Conservation (phyloP, 441 rosid species). For the Populus trichocarpa region DNA sequence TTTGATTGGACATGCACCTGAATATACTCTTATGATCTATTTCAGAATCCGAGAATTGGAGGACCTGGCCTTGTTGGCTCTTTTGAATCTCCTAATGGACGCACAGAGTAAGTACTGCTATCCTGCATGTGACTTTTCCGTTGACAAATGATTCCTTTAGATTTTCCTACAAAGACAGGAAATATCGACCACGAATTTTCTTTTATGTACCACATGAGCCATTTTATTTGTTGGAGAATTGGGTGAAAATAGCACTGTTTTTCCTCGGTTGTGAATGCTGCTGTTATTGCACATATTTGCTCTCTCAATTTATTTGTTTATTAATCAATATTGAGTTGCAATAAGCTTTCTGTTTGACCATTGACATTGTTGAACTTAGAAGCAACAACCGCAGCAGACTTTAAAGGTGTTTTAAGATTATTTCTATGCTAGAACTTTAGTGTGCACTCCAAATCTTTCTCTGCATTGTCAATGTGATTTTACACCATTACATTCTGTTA, state of each 20-base stretch:
- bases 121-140: background rate
- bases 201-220: background rate
- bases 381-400: background rate
- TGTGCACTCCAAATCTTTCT: too few relatives aligned
- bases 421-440: background rate
- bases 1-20: conserved; percentile 6
- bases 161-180: background rate
- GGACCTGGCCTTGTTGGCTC: conserved; percentile 88
- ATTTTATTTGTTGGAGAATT: background rate
- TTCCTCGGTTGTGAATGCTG: background rate
- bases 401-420: background rate
- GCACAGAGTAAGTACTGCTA: conserved; percentile 57
- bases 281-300: background rate
- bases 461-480: too few relatives aligned
- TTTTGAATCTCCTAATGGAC: conserved; percentile 71
- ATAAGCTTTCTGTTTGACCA: background rate
- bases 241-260: background rate
- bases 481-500: too few relatives aligned
- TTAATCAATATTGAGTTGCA: background rate
- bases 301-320: background rate
- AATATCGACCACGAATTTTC: background rate
- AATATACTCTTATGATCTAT: conserved; percentile 4
- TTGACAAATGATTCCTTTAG: background rate
- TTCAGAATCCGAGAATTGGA: conserved; percentile 86
- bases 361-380: background rate